Evolutionary conservation across 306 rosid species (phyloP).

Genomic region (Prunus persica): DNA sequence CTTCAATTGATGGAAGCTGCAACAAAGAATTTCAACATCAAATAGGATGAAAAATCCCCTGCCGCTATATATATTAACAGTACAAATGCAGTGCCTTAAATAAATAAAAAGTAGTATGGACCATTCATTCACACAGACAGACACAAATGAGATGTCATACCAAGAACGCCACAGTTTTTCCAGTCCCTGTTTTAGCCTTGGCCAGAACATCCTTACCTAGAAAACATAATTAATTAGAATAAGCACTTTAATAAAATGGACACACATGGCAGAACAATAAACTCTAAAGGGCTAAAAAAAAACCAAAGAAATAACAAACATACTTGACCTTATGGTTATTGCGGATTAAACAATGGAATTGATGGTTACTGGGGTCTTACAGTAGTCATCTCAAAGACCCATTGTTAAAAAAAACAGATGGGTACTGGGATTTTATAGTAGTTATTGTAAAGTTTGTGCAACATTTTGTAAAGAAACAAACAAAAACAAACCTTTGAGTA

Average conservation of each 20-base stretch:
- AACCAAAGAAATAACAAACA: neutral
- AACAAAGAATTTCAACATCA: conserved; percentile 18
- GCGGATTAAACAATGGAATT: neutral
- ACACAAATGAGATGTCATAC: conserved; percentile 38
- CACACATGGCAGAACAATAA: conserved; percentile 13
- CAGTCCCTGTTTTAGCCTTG: conserved; percentile 96
- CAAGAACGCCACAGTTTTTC: conserved; percentile 97
- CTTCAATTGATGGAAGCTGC: conserved; percentile 98
- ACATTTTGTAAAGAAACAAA: conserved; percentile 24
- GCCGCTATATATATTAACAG: neutral
- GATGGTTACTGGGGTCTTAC: neutral
- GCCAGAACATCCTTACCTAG: conserved; percentile 97
- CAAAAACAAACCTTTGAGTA: conserved; percentile 74
- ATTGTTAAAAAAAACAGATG: neutral
- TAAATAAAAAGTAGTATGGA: neutral
- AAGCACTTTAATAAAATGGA: conserved; percentile 17
- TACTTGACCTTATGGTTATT: conserved; percentile 6
- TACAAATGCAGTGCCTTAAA: neutral
- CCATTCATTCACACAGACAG: conserved; percentile 9
- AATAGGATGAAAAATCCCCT: conserved; percentile 19
- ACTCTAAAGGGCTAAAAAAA: neutral
- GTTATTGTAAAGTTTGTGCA: neutral
- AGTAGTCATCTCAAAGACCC: neutral
- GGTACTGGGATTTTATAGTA: too few species aligned
- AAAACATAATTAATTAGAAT: conserved; percentile 25